Percentiles rank a stretch among this genome's conserved stretches.
Conservation (phyloP, 768 basidiomycete genomes). For the Leccinum fibrillosum region DNA sequence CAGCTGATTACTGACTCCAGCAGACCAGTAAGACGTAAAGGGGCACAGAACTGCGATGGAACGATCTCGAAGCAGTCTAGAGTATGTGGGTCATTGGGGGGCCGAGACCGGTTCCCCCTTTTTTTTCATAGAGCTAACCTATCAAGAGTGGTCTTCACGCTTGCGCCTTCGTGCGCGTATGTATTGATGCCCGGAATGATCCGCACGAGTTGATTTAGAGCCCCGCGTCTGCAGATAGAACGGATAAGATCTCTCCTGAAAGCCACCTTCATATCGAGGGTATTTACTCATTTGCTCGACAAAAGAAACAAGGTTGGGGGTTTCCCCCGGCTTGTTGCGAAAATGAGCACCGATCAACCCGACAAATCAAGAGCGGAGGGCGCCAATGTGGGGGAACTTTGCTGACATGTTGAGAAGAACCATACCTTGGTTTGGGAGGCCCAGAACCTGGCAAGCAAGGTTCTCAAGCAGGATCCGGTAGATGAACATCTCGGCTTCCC, state of each 20-base stretch:
- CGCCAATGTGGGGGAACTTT: constrained; percentile 5
- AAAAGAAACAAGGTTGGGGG: constrained; percentile 20
- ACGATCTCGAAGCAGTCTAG: background rate
- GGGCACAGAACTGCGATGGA: background rate
- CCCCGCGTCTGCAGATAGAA: constrained; percentile 20
- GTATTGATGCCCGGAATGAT: constrained; percentile 27
- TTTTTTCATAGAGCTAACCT: constrained; percentile 1
- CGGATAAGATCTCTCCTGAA: constrained; percentile 17
- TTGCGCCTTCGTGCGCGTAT: constrained; percentile 10
- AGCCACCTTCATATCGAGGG: constrained; percentile 17
- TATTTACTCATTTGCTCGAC: constrained; percentile 15
- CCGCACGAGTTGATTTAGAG: constrained; percentile 20
- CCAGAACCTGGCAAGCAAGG: constrained; percentile 12
- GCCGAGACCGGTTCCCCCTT: background rate
- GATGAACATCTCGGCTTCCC: constrained; percentile 5
- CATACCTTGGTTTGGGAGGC: constrained; percentile 10
- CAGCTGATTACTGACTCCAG: background rate
- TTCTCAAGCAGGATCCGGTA: constrained; percentile 22
- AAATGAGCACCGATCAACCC: constrained; percentile 14
- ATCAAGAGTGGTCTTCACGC: constrained; percentile 9
- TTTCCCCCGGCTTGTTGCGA: constrained; percentile 7
- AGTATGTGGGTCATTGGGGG: constrained; percentile 4
- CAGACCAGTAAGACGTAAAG: background rate
- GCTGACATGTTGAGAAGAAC: constrained; percentile 12
- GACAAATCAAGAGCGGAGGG: background rate